phyloP scores from a whole-genome alignment of 805 yeast species.

The Yarrowia yakushimensis region DNA sequence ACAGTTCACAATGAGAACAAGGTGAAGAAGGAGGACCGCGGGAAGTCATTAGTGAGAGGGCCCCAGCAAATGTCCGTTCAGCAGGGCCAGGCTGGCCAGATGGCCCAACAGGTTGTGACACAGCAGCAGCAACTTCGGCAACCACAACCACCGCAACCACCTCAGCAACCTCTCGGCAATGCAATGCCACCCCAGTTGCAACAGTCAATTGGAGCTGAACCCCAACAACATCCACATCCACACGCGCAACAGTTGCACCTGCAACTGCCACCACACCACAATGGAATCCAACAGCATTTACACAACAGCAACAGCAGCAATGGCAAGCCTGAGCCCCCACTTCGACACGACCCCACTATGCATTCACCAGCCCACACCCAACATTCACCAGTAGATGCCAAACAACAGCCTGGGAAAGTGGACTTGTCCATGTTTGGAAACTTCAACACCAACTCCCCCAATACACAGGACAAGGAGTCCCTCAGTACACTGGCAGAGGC shows the following conservation, averaged over 20 bases:
- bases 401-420: background rate
- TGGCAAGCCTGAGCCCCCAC: background rate
- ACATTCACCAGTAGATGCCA: conserved; percentile 11
- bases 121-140: background rate
- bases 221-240: background rate
- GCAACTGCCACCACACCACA: background rate
- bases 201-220: background rate
- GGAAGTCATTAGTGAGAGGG: background rate
- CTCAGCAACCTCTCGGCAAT: background rate
- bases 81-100: background rate
- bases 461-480: conserved; percentile 15
- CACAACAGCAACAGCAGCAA: background rate
- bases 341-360: background rate
- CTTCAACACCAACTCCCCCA: background rate
- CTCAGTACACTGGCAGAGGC: conserved; percentile 12
- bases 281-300: background rate
- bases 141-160: background rate
- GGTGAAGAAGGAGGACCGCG: conserved; percentile 6
- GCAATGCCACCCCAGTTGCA: background rate
- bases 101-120: background rate
- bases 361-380: conserved; percentile 4
- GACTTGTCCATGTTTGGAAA: background rate
- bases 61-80: background rate
- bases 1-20: conserved; percentile 55
- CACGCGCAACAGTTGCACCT: background rate